Percentiles rank a stretch among this genome's conserved stretches.
Conservation (phyloP, 208 protist species). For the Porcisia hertigi region DNA sequence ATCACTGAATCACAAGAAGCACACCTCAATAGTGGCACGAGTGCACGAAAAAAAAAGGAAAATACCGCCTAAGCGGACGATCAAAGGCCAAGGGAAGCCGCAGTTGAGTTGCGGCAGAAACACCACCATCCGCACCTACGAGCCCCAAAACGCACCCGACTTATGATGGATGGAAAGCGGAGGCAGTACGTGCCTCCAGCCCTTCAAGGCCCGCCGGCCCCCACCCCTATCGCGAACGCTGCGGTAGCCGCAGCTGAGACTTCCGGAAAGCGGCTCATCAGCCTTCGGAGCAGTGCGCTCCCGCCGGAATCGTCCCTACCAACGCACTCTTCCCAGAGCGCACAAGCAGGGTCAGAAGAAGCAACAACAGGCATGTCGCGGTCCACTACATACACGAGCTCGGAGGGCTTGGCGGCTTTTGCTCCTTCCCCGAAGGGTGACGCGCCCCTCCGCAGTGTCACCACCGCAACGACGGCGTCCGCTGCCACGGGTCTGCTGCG, state of each 20-base stretch:
- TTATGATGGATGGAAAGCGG: conserved; percentile 22
- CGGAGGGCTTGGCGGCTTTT: background rate
- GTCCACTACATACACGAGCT: background rate
- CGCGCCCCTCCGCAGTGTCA: background rate
- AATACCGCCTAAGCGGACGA: background rate
- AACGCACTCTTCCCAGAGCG: background rate
- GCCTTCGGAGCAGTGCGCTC: conserved; percentile 15
- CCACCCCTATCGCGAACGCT: conserved; percentile 6
- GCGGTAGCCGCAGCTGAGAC: conserved; percentile 18
- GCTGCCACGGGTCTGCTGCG: background rate
- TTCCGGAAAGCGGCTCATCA: conserved; percentile 13
- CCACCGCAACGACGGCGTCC: background rate
- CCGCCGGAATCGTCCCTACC: background rate
- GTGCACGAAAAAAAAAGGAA: too few species aligned
- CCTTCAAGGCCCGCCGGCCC: conserved; percentile 1
- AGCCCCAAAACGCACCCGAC: background rate
- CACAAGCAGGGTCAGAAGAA: background rate
- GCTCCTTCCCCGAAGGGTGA: background rate
- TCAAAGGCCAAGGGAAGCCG: background rate
- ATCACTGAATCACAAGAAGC: too few species aligned
- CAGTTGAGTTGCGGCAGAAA: background rate
- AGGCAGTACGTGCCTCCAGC: conserved; percentile 25
- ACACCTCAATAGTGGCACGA: too few species aligned
- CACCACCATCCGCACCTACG: too few species aligned
- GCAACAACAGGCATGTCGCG: background rate